These are phyloP conservation scores for Sesbania bispinosa DNA, from an alignment of 306 rosid species.

Conservation along the genomic window DNA sequence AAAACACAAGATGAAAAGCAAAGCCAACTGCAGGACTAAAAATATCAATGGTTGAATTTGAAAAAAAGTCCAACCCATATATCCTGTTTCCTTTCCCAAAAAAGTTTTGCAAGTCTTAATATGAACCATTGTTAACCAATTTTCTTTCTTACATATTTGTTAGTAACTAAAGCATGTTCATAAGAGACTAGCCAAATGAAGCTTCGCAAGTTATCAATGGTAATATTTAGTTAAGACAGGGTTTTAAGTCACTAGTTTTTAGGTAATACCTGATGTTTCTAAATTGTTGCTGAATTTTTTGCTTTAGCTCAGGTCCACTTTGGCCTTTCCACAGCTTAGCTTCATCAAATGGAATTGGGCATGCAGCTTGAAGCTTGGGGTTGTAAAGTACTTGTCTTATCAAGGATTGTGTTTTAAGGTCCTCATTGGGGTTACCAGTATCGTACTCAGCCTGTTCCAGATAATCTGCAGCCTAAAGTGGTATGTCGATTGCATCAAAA, in stretches of 20 bases:
- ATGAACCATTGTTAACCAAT: not conserved
- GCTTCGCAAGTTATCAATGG: not conserved
- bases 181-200: not conserved
- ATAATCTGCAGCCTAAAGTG: conserved; percentile 74
- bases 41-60: not conserved
- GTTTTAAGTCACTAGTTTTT: not conserved
- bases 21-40: not conserved
- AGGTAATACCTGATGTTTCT: conserved; percentile 77
- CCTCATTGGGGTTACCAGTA: conserved; percentile 71
- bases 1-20: not conserved
- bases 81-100: not conserved
- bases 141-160: conserved; percentile 9
- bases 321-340: conserved; percentile 98
- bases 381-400: conserved; percentile 70
- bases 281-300: conserved; percentile 85
- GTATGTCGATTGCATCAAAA: conserved; percentile 29
- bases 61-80: not conserved
- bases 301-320: conserved; percentile 92
- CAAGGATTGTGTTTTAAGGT: conserved; percentile 79
- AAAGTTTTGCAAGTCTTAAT: not conserved
- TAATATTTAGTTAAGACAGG: not conserved
- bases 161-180: not conserved
- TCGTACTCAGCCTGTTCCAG: conserved; percentile 94
- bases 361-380: conserved; percentile 86
- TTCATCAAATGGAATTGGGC: conserved; percentile 97